These are phyloP conservation scores for Calonectria multiphialidica DNA, from an alignment of 2,329 filamentous ascomycete species.

Conservation along the genomic window DNA sequence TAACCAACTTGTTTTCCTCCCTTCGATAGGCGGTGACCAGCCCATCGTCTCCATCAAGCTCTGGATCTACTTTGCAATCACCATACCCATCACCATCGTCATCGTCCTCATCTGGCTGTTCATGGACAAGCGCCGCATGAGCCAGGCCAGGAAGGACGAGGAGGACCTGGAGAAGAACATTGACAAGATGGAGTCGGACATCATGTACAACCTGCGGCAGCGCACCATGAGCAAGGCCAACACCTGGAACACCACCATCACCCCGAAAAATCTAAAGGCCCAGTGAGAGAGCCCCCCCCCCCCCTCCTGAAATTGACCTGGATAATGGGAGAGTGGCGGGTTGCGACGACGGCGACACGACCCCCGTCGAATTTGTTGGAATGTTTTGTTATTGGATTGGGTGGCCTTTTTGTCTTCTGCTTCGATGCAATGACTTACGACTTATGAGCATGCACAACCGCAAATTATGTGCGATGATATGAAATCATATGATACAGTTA, in stretches of 20 bases:
- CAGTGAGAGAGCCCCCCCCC: no score
- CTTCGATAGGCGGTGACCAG: conserved; percentile 43
- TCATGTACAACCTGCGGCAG: conserved; percentile 67
- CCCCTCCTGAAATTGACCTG: background rate
- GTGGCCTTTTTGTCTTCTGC: conserved; percentile 1
- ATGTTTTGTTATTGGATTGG: background rate
- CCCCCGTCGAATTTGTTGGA: background rate
- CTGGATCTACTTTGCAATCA: conserved; percentile 75
- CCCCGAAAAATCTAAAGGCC: conserved; percentile 39
- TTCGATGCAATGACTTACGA: conserved; percentile 18
- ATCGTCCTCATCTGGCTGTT: conserved; percentile 69
- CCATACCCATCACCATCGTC: conserved; percentile 66
- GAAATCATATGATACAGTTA: conserved; percentile 18
- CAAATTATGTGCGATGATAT: conserved; percentile 3
- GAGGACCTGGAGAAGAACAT: conserved; percentile 66
- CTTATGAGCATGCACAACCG: conserved; percentile 14
- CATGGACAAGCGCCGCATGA: conserved; percentile 65
- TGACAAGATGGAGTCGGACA: conserved; percentile 67
- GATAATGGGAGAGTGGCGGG: background rate
- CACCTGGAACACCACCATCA: conserved; percentile 63
- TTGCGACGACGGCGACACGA: background rate
- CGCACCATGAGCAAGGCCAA: conserved; percentile 68
- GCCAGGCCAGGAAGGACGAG: conserved; percentile 62
- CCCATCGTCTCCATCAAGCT: conserved; percentile 63
- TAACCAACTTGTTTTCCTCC: background rate